A percentile compares a stretch with the other conserved stretches of the same genome.
phyloP scores from a whole-genome alignment of 805 yeast genomes.

The Peterozyma xylosa region DNA sequence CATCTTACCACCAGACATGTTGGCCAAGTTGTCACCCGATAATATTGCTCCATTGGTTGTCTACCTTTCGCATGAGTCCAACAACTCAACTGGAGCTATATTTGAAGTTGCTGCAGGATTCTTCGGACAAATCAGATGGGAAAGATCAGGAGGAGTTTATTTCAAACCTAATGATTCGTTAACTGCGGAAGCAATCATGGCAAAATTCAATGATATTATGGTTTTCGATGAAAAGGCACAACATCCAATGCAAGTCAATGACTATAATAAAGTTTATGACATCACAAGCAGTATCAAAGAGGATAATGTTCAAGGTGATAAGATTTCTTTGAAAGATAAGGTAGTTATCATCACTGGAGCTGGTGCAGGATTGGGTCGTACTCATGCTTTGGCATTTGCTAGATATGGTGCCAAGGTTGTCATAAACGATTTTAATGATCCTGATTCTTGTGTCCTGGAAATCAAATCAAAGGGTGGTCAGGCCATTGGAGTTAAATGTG shows the following conservation, averaged over 20 bases:
- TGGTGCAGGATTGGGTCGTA: conserved; percentile 89
- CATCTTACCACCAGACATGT: conserved; percentile 76
- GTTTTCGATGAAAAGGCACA: conserved; percentile 56
- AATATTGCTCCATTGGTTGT: conserved; percentile 89
- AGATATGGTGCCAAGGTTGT: conserved; percentile 93
- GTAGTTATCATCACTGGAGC: conserved; percentile 94
- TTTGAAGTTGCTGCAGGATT: conserved; percentile 95
- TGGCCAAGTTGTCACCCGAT: conserved; percentile 76
- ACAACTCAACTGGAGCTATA: conserved; percentile 62
- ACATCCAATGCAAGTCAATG: conserved; percentile 68
- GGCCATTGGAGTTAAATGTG: conserved; percentile 80
- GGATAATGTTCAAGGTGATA: conserved; percentile 47
- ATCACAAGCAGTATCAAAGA: conserved; percentile 42
- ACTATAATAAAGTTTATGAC: conserved; percentile 55
- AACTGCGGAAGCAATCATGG: conserved; percentile 80
- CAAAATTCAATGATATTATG: conserved; percentile 53
- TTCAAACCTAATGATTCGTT: conserved; percentile 72
- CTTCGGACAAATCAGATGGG: conserved; percentile 90
- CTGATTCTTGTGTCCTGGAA: conserved; percentile 66
- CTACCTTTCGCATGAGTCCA: conserved; percentile 62
- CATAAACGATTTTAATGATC: conserved; percentile 81
- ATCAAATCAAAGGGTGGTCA: conserved; percentile 57
- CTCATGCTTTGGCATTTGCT: conserved; percentile 80
- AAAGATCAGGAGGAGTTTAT: conserved; percentile 79
- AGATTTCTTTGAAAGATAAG: conserved; percentile 60